Evolutionary conservation across 2,329 filamentous ascomycete genomes (phyloP).

Genomic region (Aureobasidium vineae): DNA sequence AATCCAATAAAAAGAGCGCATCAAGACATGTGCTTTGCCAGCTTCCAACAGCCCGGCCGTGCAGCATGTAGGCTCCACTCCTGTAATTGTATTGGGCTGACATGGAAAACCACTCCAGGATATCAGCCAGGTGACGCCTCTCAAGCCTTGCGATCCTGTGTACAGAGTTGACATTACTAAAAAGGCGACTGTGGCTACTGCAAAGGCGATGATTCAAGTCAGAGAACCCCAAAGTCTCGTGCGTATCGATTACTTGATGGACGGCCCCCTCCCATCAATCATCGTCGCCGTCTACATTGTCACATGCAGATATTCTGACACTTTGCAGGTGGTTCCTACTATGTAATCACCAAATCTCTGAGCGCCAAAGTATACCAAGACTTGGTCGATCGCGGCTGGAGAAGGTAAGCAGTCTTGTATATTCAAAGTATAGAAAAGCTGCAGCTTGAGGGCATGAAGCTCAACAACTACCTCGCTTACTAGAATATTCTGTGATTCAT

Average conservation of each 20-base stretch:
- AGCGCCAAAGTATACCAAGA: slow-evolving; percentile 67
- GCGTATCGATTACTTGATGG: slow-evolving; percentile 37
- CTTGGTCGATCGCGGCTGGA: slow-evolving; percentile 73
- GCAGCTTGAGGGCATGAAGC: not conserved
- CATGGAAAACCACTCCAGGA: slow-evolving; percentile 37
- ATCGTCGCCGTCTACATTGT: slow-evolving; percentile 7
- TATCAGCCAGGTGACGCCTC: slow-evolving; percentile 39
- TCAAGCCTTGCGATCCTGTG: not conserved
- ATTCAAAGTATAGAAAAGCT: not conserved
- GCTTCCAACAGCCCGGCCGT: not conserved
- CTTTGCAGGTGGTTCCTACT: slow-evolving; percentile 67
- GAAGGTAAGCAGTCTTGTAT: slow-evolving; percentile 58
- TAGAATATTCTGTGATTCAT: not conserved
- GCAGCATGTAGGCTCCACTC: not conserved
- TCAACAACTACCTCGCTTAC: not conserved
- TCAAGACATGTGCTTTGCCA: slow-evolving; percentile 7
- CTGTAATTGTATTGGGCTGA: slow-evolving; percentile 18
- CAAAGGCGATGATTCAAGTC: slow-evolving; percentile 48
- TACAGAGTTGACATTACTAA: not conserved
- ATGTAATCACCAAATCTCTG: slow-evolving; percentile 61
- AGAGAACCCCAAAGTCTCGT: slow-evolving; percentile 51
- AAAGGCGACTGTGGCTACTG: slow-evolving; percentile 51
- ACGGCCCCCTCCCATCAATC: not conserved
- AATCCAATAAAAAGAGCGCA: slow-evolving; percentile 14
- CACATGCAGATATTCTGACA: slow-evolving; percentile 31